These are phyloP conservation scores for Eucalyptus pauciflora DNA, from an alignment of 345 rosid genomes.

Conservation along the genomic window DNA sequence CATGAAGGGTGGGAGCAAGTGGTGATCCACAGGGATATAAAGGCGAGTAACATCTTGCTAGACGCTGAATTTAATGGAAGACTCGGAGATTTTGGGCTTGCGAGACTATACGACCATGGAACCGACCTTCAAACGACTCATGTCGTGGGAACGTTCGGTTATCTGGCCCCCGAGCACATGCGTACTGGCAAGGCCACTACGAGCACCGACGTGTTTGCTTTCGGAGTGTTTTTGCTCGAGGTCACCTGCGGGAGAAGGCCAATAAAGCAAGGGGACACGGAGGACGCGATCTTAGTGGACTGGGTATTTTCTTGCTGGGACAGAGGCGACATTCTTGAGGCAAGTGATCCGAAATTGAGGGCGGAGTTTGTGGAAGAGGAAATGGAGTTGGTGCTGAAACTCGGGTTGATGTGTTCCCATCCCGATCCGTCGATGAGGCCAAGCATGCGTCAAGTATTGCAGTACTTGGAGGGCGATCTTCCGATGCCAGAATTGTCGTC, in stretches of 20 bases:
- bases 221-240: not conserved
- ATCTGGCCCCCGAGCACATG: not conserved
- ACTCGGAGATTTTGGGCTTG: not conserved
- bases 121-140: not conserved
- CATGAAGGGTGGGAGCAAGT: not conserved
- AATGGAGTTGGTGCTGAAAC: not conserved
- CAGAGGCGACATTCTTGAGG: not conserved
- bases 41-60: not conserved
- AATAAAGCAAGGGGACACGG: not conserved
- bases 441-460: not conserved
- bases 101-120: not conserved
- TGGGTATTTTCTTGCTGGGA: not conserved
- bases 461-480: constrained; percentile 19
- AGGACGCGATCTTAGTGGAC: not conserved
- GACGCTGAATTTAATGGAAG: not conserved
- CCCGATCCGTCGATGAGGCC: not conserved
- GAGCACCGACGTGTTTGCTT: not conserved
- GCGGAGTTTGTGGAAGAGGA: not conserved
- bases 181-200: not conserved
- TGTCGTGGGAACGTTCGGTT: not conserved
- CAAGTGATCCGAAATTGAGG: not conserved
- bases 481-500: constrained; percentile 17
- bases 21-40: not conserved
- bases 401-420: not conserved
- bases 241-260: not conserved